Percentiles rank a stretch among this genome's conserved stretches.
phyloP scores from a whole-genome alignment of 164 flowering plant genomes.

The Magnolia kwangsiensis region DNA sequence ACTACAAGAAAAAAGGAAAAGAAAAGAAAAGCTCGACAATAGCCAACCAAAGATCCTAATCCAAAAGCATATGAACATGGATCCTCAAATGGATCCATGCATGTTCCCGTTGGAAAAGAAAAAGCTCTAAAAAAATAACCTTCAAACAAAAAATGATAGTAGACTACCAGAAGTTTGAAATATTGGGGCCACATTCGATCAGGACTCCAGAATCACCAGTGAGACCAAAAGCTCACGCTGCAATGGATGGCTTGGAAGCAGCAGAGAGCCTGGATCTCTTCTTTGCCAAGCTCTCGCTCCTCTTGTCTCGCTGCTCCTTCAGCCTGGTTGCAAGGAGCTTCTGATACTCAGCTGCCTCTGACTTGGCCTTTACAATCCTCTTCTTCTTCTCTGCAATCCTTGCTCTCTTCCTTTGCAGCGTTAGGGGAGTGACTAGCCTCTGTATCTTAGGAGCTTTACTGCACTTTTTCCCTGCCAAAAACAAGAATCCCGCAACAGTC shows the following conservation, averaged over 20 bases:
- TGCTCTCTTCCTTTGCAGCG: slow-evolving; percentile 50
- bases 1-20: no score
- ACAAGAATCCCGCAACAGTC: background rate
- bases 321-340: slow-evolving; percentile 56
- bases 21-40: no score
- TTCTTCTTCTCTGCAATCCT: slow-evolving; percentile 61
- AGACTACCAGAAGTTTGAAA: background rate
- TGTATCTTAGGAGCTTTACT: slow-evolving; percentile 69
- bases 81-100: no score
- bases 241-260: slow-evolving; percentile 54
- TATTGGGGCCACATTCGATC: no score
- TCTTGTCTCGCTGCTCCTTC: slow-evolving; percentile 56
- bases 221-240: slow-evolving; percentile 27
- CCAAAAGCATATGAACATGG: no score
- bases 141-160: no score
- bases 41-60: no score
- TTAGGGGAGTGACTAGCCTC: slow-evolving; percentile 55
- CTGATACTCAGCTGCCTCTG: slow-evolving; percentile 66
- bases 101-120: background rate
- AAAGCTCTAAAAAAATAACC: background rate
- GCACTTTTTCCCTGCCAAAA: slow-evolving; percentile 46
- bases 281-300: slow-evolving; percentile 65
- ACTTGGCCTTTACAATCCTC: slow-evolving; percentile 56
- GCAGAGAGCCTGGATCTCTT: slow-evolving; percentile 57
- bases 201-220: background rate